Percentiles rank a stretch among this genome's conserved stretches.
Evolutionary conservation across 2,329 filamentous ascomycete species (phyloP).

Genomic region (Ramularia collo-cygni): DNA sequence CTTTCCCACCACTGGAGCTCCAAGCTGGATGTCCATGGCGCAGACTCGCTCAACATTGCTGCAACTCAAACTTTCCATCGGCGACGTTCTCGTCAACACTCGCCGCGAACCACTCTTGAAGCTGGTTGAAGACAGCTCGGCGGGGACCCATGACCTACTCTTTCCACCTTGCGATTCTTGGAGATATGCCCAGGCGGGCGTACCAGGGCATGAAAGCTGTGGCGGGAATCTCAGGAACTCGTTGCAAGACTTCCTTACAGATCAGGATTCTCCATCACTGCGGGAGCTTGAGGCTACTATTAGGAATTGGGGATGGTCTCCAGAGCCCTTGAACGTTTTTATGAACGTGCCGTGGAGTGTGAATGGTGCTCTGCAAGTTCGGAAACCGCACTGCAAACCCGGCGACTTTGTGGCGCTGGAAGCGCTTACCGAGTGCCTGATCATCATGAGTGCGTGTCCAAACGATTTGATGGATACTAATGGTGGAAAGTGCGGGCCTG

Average conservation of each 20-base stretch:
- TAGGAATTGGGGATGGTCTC: neutral
- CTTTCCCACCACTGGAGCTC: neutral
- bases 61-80: neutral
- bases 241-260: neutral
- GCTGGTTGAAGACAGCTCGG: neutral
- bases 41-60: neutral
- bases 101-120: neutral
- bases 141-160: neutral
- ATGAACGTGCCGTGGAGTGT: neutral
- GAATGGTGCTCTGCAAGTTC: neutral
- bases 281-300: neutral
- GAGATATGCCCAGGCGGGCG: neutral
- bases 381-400: neutral
- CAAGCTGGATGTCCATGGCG: neutral
- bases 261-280: neutral
- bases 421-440: neutral
- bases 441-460: constrained; percentile 1
- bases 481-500: neutral
- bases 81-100: neutral
- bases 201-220: neutral
- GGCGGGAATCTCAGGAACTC: neutral
- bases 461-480: constrained; percentile 1
- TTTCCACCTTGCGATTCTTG: neutral
- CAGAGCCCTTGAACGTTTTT: constrained; percentile 1
- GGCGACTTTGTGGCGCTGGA: neutral